Percentiles rank a stretch among this genome's conserved stretches.
Conservation (phyloP, 2,329 filamentous ascomycete species). For the Aspergillus jensenii region DNA sequence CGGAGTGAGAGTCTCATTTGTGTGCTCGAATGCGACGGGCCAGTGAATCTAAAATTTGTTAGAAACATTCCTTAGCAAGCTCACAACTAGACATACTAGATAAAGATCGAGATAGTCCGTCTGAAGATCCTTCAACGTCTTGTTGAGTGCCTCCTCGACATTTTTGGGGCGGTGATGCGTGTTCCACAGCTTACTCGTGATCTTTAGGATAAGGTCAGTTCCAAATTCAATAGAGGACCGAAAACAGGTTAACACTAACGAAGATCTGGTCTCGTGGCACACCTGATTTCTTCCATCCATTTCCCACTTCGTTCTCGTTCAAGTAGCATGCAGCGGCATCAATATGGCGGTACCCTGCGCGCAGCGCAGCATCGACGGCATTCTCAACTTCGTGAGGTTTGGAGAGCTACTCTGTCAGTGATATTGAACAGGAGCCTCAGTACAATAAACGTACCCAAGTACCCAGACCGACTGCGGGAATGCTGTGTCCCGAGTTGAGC, state of each 20-base stretch:
- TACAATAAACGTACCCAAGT: conserved; percentile 37
- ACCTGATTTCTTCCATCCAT: conserved; percentile 33
- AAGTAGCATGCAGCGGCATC: conserved; percentile 48
- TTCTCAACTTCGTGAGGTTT: conserved; percentile 47
- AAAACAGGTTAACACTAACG: conserved; percentile 18
- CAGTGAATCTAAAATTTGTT: conserved; percentile 32
- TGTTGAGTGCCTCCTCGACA: conserved; percentile 50
- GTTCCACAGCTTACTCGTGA: conserved; percentile 62
- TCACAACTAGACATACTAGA: conserved; percentile 41
- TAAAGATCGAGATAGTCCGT: conserved; percentile 57
- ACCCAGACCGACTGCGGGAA: conserved; percentile 45
- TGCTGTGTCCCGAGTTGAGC: conserved; percentile 44
- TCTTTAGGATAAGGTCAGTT: conserved; percentile 24
- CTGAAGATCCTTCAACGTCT: conserved; percentile 51
- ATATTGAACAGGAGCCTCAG: not conserved
- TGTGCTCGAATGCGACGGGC: conserved; percentile 31
- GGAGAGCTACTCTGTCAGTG: conserved; percentile 27
- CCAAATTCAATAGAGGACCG: not conserved
- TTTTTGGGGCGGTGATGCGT: conserved; percentile 52
- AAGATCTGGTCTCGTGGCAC: conserved; percentile 33
- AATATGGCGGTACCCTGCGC: conserved; percentile 36
- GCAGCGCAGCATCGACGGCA: conserved; percentile 49
- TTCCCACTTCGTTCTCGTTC: conserved; percentile 34
- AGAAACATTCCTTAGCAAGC: not conserved
- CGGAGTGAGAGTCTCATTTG: conserved; percentile 28